Evolutionary conservation across 2,329 filamentous ascomycete species (phyloP).

Genomic region (Aspergillus thermomutatus): DNA sequence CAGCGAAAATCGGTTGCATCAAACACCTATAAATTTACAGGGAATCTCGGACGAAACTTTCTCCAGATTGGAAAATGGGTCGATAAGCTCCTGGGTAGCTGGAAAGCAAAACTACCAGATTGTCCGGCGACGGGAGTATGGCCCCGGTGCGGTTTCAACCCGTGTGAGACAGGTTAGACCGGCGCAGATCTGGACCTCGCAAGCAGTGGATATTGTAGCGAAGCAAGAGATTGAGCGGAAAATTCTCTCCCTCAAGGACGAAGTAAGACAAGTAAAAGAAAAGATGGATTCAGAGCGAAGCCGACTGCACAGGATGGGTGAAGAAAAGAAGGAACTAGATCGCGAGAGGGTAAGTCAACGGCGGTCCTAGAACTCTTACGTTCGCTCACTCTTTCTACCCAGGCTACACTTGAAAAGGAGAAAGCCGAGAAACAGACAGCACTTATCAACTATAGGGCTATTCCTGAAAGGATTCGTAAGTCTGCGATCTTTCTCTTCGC

Average conservation of each 20-base stretch:
- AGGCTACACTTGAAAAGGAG: constrained; percentile 46
- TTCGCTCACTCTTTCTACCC: constrained; percentile 11
- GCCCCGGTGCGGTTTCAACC: constrained; percentile 68
- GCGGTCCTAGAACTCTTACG: background rate
- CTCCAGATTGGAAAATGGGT: constrained; percentile 57
- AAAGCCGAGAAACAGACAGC: constrained; percentile 68
- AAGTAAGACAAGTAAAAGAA: constrained; percentile 35
- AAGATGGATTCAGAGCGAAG: constrained; percentile 29
- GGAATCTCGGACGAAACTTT: constrained; percentile 68
- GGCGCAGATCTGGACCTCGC: constrained; percentile 72
- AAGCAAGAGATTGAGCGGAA: constrained; percentile 60
- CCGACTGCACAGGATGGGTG: constrained; percentile 18
- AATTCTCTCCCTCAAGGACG: constrained; percentile 41
- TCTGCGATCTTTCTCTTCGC: constrained; percentile 16
- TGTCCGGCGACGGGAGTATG: constrained; percentile 74
- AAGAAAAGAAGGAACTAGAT: constrained; percentile 21
- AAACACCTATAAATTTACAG: constrained; percentile 60
- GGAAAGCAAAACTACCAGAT: constrained; percentile 63
- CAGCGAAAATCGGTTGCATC: constrained; percentile 65
- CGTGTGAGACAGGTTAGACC: constrained; percentile 57
- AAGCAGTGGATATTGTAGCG: constrained; percentile 61
- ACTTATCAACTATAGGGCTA: constrained; percentile 59
- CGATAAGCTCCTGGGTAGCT: constrained; percentile 68
- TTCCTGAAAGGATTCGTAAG: constrained; percentile 71
- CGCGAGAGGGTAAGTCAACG: constrained; percentile 42